Evolutionary conservation across 2,329 filamentous ascomycete genomes (phyloP), one percentile per base, ranked within the genome.

Genomic region (Penicillium sp.): DNA sequence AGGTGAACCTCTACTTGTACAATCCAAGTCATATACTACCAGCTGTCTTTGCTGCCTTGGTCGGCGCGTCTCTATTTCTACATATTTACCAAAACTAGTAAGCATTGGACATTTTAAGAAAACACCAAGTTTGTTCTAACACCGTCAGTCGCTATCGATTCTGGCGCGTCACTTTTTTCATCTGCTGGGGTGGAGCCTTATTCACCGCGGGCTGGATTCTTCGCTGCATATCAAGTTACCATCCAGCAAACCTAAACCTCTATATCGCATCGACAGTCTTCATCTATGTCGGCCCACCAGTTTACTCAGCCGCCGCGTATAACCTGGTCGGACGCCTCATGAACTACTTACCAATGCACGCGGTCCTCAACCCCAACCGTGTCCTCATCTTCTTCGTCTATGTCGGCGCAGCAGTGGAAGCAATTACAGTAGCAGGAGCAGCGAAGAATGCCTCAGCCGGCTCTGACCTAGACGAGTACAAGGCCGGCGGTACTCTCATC

Each of bases 181-280:
- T 75, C 58, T 66, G 66, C 45, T 75, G 68, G 67, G 74, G 69
- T 50, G 70, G 73, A 47, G 33, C 64, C 12, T 62, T 77, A 35
- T 77, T 75, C 61, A 73, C 68, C 9, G 62, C 67, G 5, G 75
- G 74, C 27, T 77, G 74, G 73, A 72, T 74, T 42, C 61, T 73
- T 27, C 69, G 72, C 9, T 56, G 60, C 25, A 47, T 73, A 46
- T 72, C 71, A 3, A 69, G 65, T 41, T 71, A 69, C 54, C 52
- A 72, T 10, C 65, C 71, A 0, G 58, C 50, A 0, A 69, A 73
- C 40, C 6, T 67, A 21, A 60, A 67, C 17, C 56, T 76, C 15
- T 76, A 70, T 48, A 72, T 74, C 51, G 72, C 70, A 8, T 73
- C 76, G 57, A 63, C 62, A 9, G 56, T 75, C 15, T 69, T 75